These are phyloP conservation scores for Phytophthora sp. DNA, from an alignment of 352 stramenopile species.

Conservation along the genomic window DNA sequence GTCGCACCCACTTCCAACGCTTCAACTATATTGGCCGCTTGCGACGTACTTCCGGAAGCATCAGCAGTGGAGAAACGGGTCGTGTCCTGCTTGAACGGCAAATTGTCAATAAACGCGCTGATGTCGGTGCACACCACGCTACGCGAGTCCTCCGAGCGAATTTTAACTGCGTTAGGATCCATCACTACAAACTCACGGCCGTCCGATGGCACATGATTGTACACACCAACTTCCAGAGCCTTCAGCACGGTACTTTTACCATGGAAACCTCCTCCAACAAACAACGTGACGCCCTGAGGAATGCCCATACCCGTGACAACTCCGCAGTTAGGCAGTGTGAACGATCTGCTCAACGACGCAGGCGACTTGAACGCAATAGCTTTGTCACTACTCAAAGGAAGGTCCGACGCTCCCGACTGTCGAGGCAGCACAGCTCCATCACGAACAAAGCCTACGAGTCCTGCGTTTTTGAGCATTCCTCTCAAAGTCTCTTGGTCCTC, in stretches of 20 bases:
- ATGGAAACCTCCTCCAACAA: slow-evolving; percentile 98
- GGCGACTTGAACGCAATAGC: slow-evolving; percentile 89
- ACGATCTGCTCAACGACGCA: slow-evolving; percentile 74
- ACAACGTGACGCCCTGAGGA: slow-evolving; percentile 93
- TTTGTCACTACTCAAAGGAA: slow-evolving; percentile 45
- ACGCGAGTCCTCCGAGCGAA: slow-evolving; percentile 95
- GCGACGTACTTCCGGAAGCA: slow-evolving; percentile 96
- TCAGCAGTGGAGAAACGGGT: slow-evolving; percentile 92
- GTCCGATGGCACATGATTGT: slow-evolving; percentile 96
- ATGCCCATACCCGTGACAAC: slow-evolving; percentile 94
- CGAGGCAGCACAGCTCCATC: slow-evolving; percentile 94
- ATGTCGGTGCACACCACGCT: slow-evolving; percentile 93
- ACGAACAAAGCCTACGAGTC: slow-evolving; percentile 93
- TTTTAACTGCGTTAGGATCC: slow-evolving; percentile 91
- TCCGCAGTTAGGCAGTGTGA: slow-evolving; percentile 89
- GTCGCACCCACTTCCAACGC: slow-evolving; percentile 91
- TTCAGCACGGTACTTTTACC: slow-evolving; percentile 97
- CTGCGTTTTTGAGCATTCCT: slow-evolving; percentile 73
- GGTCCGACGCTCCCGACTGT: slow-evolving; percentile 72
- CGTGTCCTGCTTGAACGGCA: slow-evolving; percentile 95
- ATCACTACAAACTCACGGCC: slow-evolving; percentile 95
- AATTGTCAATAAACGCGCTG: slow-evolving; percentile 96
- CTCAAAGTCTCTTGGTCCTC: slow-evolving; percentile 94
- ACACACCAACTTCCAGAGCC: slow-evolving; percentile 94
- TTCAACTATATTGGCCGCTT: slow-evolving; percentile 97